A percentile compares a stretch with the other conserved stretches of the same genome.
Conservation (phyloP, 2,329 filamentous ascomycete genomes). For the Cladosporium phlei region DNA sequence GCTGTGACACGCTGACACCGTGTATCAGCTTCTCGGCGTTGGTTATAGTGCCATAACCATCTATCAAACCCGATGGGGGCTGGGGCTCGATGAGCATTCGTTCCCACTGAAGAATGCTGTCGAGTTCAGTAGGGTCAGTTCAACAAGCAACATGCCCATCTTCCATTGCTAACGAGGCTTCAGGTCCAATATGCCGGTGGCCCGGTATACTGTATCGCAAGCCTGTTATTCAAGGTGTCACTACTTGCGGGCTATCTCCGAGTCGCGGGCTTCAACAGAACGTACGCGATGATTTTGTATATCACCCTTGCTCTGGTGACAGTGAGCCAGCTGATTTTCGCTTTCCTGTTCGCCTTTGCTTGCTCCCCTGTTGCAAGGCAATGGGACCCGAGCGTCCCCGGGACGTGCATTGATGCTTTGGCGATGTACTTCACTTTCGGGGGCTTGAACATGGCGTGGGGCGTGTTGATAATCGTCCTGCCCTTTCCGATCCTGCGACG, state of each 20-base stretch:
- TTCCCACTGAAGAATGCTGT: constrained; percentile 16
- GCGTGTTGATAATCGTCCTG: constrained; percentile 16
- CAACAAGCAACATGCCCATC: neutral
- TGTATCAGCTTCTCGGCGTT: constrained; percentile 12
- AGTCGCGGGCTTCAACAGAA: constrained; percentile 17
- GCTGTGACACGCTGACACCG: too few species aligned
- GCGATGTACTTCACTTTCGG: constrained; percentile 16
- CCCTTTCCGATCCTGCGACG: constrained; percentile 17
- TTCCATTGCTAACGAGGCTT: neutral
- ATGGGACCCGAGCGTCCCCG: constrained; percentile 15
- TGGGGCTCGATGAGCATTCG: constrained; percentile 7
- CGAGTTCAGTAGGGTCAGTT: constrained; percentile 12
- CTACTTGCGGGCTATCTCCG: constrained; percentile 15
- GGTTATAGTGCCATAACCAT: constrained; percentile 15
- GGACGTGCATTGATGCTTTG: constrained; percentile 16
- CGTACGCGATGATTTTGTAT: constrained; percentile 13
- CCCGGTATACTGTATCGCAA: constrained; percentile 16
- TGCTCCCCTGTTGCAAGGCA: constrained; percentile 17
- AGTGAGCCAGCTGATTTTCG: constrained; percentile 15
- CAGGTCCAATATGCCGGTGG: constrained; percentile 16
- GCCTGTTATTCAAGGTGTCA: constrained; percentile 17
- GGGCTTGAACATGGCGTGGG: constrained; percentile 17
- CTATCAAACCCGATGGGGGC: constrained; percentile 16
- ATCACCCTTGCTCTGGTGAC: constrained; percentile 13
- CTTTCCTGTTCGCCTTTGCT: constrained; percentile 16